Evolutionary conservation across 2,329 filamentous ascomycete species (phyloP).

Genomic region (Purpureocillium takamizusanense): DNA sequence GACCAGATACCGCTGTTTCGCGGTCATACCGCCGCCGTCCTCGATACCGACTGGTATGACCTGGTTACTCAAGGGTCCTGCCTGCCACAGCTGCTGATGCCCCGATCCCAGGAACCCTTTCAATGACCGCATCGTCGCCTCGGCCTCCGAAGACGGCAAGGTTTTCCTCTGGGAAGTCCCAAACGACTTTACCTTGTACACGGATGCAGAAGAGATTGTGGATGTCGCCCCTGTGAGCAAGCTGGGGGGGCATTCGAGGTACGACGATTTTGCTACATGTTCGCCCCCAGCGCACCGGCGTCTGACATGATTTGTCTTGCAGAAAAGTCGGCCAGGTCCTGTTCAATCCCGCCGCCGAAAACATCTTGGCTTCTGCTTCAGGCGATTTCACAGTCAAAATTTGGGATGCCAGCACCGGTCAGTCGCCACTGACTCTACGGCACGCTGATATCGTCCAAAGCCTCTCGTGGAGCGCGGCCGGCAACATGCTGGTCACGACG

Average conservation of each 20-base stretch:
- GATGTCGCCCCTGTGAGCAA: constrained; percentile 76
- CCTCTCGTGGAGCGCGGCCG: constrained; percentile 88
- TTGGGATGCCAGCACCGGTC: constrained; percentile 82
- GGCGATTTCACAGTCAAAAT: constrained; percentile 93
- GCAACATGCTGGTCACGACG: constrained; percentile 79
- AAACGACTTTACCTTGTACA: constrained; percentile 73
- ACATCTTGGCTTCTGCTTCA: constrained; percentile 88
- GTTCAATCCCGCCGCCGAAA: constrained; percentile 94
- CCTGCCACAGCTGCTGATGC: constrained; percentile 9
- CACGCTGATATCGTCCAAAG: constrained; percentile 91
- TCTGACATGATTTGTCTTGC: constrained; percentile 5
- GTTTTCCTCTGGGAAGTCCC: constrained; percentile 96
- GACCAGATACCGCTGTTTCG: constrained; percentile 92
- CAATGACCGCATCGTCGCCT: constrained; percentile 87
- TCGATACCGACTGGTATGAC: constrained; percentile 87
- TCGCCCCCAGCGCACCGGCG: no score
- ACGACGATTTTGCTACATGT: constrained; percentile 14
- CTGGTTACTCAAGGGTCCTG: constrained; percentile 17
- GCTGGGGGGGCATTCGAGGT: constrained; percentile 82
- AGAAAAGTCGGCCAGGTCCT: constrained; percentile 97
- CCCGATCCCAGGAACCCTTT: constrained; percentile 71
- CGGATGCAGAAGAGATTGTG: constrained; percentile 73
- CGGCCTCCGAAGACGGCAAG: constrained; percentile 93
- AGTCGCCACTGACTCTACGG: constrained; percentile 66
- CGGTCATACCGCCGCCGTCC: constrained; percentile 87